Evolutionary conservation across 495 filamentous ascomycete genomes (phyloP).

Genomic region (Cercophora scortea): DNA sequence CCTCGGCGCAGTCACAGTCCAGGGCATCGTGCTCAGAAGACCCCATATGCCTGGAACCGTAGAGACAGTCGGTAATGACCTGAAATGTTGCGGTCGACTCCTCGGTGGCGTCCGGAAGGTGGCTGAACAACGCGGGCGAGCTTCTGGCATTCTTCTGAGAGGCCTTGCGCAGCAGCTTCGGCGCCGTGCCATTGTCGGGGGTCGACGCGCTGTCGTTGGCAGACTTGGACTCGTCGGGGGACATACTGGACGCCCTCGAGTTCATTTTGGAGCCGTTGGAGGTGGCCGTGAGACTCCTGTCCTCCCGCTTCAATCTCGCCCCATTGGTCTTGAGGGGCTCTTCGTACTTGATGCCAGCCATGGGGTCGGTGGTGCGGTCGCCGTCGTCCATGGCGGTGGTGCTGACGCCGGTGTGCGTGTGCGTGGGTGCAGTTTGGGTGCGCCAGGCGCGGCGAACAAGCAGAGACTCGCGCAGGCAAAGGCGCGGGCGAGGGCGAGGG

Average conservation of each 20-base stretch:
- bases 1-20: constrained; percentile 91
- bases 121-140: constrained; percentile 55
- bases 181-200: constrained; percentile 40
- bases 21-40: constrained; percentile 82
- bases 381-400: constrained; percentile 31
- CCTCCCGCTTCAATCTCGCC: constrained; percentile 29
- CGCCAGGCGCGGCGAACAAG: constrained; percentile 1
- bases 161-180: constrained; percentile 66
- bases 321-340: constrained; percentile 22
- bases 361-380: constrained; percentile 24
- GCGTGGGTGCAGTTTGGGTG: constrained; percentile 1
- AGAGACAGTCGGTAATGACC: constrained; percentile 73
- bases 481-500: background rate
- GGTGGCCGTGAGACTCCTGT: constrained; percentile 24
- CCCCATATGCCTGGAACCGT: constrained; percentile 82
- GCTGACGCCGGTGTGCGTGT: too few relatives aligned
- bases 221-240: constrained; percentile 36
- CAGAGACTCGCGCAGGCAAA: background rate
- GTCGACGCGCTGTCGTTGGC: constrained; percentile 32
- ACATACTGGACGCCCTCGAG: constrained; percentile 31
- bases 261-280: constrained; percentile 32
- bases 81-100: constrained; percentile 74
- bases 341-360: constrained; percentile 22
- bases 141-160: constrained; percentile 60
- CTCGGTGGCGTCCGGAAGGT: constrained; percentile 64